phyloP scores from a whole-genome alignment of 345 rosid genomes.

The Xanthoceras sorbifolium region DNA sequence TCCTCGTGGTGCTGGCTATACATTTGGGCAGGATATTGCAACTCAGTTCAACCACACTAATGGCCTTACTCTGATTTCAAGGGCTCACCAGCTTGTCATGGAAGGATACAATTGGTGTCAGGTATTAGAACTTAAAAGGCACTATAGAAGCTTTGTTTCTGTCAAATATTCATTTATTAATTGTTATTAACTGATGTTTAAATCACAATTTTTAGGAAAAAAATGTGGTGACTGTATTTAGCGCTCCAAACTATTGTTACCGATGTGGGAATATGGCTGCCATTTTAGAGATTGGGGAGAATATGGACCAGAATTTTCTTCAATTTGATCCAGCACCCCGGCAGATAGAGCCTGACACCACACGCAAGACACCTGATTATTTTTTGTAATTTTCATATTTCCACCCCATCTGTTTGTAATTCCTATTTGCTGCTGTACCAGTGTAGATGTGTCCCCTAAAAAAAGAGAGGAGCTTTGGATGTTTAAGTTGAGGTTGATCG shows the following conservation, averaged over 20 bases:
- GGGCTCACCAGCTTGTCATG: constrained; percentile 98
- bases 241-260: constrained; percentile 95
- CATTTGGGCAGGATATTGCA: constrained; percentile 95
- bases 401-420: constrained; percentile 41
- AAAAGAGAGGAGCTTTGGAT: constrained; percentile 38
- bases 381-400: constrained; percentile 66
- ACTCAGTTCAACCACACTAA: constrained; percentile 80
- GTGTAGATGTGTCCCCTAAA: constrained; percentile 51
- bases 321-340: constrained; percentile 96
- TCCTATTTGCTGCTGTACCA: constrained; percentile 31
- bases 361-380: constrained; percentile 97
- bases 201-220: constrained; percentile 59
- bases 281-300: constrained; percentile 88
- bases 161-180: not conserved
- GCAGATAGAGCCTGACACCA: constrained; percentile 88
- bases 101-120: constrained; percentile 97
- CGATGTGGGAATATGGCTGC: constrained; percentile 99
- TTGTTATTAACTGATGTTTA: not conserved
- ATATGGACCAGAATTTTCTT: constrained; percentile 93
- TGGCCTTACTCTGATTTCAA: constrained; percentile 82
- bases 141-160: not conserved
- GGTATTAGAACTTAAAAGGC: constrained; percentile 39
- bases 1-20: constrained; percentile 98
- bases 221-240: constrained; percentile 93
- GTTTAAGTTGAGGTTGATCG: constrained; percentile 47